phyloP scores from a whole-genome alignment of 2,329 filamentous ascomycete genomes.

The Coniochaeta sp. region DNA sequence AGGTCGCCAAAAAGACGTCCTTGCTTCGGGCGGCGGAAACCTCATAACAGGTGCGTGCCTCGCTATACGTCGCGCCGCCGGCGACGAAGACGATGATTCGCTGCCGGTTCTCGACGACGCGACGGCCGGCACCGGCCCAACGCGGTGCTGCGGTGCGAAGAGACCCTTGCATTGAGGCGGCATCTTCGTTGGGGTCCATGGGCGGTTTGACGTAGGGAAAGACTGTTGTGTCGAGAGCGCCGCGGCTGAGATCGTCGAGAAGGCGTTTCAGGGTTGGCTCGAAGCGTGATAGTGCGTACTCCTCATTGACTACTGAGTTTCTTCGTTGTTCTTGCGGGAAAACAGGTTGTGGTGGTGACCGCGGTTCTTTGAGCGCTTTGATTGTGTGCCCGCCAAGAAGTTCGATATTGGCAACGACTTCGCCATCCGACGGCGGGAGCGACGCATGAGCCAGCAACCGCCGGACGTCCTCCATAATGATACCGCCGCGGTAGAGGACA shows the following conservation, averaged over 20 bases:
- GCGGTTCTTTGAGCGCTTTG: constrained; percentile 66
- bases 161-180: constrained; percentile 58
- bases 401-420: constrained; percentile 70
- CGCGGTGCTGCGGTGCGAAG: constrained; percentile 88
- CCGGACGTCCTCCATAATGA: constrained; percentile 75
- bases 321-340: constrained; percentile 61
- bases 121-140: constrained; percentile 79
- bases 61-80: constrained; percentile 89
- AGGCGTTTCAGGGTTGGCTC: constrained; percentile 76
- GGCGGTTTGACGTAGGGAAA: constrained; percentile 73
- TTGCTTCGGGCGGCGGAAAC: constrained; percentile 63
- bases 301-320: constrained; percentile 53
- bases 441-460: constrained; percentile 78
- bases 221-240: constrained; percentile 54
- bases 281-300: constrained; percentile 81
- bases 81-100: constrained; percentile 92
- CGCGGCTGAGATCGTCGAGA: constrained; percentile 66
- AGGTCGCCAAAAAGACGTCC: constrained; percentile 83
- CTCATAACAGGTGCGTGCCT: constrained; percentile 85
- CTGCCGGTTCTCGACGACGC: constrained; percentile 74
- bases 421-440: constrained; percentile 65
- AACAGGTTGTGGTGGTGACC: constrained; percentile 55
- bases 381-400: constrained; percentile 70
- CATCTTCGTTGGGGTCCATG: constrained; percentile 53
- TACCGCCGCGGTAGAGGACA: constrained; percentile 75